phyloP scores from a whole-genome alignment of 2,329 filamentous ascomycete genomes.

The Cladophialophora yegresii region DNA sequence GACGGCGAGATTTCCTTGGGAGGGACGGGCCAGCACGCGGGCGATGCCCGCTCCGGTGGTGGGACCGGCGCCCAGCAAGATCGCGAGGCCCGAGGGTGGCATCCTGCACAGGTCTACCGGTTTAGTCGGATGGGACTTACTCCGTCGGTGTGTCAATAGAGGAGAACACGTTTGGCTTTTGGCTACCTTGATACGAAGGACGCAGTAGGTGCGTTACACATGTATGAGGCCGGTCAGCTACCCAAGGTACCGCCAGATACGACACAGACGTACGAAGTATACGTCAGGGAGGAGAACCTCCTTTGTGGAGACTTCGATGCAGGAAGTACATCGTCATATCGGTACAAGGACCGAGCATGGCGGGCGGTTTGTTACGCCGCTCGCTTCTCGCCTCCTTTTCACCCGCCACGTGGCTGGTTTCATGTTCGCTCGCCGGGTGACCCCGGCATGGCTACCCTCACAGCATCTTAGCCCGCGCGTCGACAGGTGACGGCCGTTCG shows the following conservation, averaged over 20 bases:
- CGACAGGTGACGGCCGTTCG: neutral
- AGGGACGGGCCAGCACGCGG: constrained; percentile 54
- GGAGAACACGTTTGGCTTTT: neutral
- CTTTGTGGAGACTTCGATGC: too few relatives aligned
- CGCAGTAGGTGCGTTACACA: neutral
- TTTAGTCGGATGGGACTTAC: neutral
- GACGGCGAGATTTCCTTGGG: constrained; percentile 58
- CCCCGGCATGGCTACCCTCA: too few relatives aligned
- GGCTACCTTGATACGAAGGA: neutral
- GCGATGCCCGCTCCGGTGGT: constrained; percentile 57
- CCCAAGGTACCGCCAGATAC: too few relatives aligned
- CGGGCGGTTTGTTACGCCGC: too few relatives aligned
- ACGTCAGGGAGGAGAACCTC: too few relatives aligned
- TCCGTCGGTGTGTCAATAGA: neutral
- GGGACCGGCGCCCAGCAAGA: constrained; percentile 56
- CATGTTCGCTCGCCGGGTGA: too few relatives aligned
- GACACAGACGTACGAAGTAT: too few relatives aligned
- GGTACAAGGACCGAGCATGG: too few relatives aligned
- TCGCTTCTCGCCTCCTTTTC: too few relatives aligned
- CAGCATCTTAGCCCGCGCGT: neutral
- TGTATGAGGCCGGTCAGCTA: too few relatives aligned
- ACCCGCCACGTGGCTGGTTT: too few relatives aligned
- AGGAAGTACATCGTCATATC: too few relatives aligned
- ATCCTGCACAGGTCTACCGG: constrained; percentile 40
- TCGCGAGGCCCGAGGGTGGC: constrained; percentile 54